These are phyloP conservation scores for Russula virescens DNA, from an alignment of 768 basidiomycete species.

Conservation along the genomic window DNA sequence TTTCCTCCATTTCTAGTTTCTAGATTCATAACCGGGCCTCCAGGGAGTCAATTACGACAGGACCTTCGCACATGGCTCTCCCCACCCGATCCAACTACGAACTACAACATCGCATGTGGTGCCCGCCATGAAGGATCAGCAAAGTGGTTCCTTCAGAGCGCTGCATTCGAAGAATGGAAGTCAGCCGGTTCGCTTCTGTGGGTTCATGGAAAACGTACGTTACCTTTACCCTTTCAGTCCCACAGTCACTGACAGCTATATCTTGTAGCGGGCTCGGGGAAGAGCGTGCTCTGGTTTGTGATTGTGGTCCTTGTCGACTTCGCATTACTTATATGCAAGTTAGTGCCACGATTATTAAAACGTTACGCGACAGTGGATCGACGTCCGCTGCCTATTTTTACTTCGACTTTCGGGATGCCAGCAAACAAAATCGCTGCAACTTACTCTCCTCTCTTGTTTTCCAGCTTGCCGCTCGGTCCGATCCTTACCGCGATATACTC, in stretches of 20 bases:
- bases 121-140: background rate
- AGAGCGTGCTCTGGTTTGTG: background rate
- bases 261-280: background rate
- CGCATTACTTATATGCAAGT: background rate
- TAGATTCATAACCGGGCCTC: background rate
- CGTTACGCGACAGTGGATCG: background rate
- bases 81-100: background rate
- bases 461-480: background rate
- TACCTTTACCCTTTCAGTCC: background rate
- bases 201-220: background rate
- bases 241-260: background rate
- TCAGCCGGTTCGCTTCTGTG: background rate
- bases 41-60: background rate
- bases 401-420: background rate
- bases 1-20: background rate
- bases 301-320: background rate
- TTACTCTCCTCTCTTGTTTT: background rate
- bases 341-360: background rate
- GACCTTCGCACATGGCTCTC: background rate
- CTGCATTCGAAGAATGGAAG: background rate
- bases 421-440: background rate
- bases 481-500: background rate
- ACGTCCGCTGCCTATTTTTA: background rate
- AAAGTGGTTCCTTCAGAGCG: background rate
- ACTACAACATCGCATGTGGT: background rate